Conservation (phyloP, 352 stramenopile species). For the Ochromonadaceae sp. region DNA sequence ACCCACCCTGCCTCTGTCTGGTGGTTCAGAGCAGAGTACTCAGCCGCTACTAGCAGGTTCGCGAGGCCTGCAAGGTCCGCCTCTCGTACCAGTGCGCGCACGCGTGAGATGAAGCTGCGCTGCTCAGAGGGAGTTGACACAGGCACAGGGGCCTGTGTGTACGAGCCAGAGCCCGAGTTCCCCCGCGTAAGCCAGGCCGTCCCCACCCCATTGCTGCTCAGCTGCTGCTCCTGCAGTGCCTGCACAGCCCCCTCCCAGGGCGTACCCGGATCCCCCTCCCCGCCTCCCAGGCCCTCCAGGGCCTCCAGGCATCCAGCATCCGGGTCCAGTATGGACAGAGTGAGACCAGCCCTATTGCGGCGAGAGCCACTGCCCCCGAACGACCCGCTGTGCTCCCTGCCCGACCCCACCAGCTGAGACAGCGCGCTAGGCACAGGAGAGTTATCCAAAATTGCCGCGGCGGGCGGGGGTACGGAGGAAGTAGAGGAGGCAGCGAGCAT, state of each 20-base stretch:
- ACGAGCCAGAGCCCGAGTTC: no score
- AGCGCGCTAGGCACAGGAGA: no score
- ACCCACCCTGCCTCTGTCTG: no score
- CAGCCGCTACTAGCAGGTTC: not conserved
- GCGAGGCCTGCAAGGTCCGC: not conserved
- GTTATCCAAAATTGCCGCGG: no score
- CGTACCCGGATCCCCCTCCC: slow-evolving; percentile 19
- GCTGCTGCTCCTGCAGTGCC: not conserved
- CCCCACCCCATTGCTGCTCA: no score
- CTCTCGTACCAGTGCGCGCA: not conserved
- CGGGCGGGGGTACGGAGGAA: no score
- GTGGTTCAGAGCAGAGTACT: no score
- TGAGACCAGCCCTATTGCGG: not conserved
- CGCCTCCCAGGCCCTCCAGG: not conserved
- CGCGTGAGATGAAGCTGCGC: not conserved
- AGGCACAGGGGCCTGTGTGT: no score
- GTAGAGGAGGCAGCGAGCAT: slow-evolving; percentile 36
- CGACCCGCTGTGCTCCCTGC: no score
- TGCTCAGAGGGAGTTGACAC: slow-evolving; percentile 12
- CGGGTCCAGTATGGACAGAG: slow-evolving; percentile 27
- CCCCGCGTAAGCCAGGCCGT: no score
- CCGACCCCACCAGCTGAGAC: no score
- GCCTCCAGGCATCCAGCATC: slow-evolving; percentile 5
- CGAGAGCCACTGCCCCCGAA: no score
- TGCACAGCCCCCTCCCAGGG: slow-evolving; percentile 27